Evolutionary conservation across 495 filamentous ascomycete genomes (phyloP), one percentile per base, ranked within the genome.

Genomic region (Aspergillus sparsus): DNA sequence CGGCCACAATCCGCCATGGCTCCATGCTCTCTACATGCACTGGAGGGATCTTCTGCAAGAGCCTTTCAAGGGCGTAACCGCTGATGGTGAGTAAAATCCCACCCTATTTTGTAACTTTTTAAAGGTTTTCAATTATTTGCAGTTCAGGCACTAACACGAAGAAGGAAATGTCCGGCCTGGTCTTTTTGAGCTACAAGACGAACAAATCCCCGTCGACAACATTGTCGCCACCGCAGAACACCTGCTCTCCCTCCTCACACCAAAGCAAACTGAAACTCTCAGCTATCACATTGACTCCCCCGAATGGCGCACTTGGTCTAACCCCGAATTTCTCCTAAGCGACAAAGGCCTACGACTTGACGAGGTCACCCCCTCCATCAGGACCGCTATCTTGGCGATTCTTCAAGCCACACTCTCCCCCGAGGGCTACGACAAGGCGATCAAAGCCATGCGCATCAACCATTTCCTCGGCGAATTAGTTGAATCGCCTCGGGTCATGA

Each of bases 251-350:
- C 61, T 72, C 6, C 71, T 87, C 5, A 72, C 76, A 31, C 71
- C 76, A 2, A 69, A 71, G 42, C 82, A 90, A 62, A 75, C 71
- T 49, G 61, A 75, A 54, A 64, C 68, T 2, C 68, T 85, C 2
- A 60, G 61, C 58, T 83, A 86, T 64, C 83, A 88, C 72, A 80
- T 89, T 69, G 84, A 89, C 77, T 85, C 85, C 11, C 83, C 83
- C 35, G 85, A 89, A 67, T 90, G 86, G 86, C 82, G 87, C 53
- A 79, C 85, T 12, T 91, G 88, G 88, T 89, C 86, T 4, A 91
- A 91, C 70, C 88, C 88, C 1, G 88, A 91, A 68, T 86, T 89
- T 68, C 76, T 87, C 0, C 68, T 89, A 37, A 73, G 74, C 60
- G 63, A 82, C 74, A 87, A 85, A 62, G 88, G 88, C 27, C 68